Evolutionary conservation across 2,329 filamentous ascomycete species (phyloP), one percentile per base, ranked within the genome.

Genomic region (Aspergillus tubingensis): DNA sequence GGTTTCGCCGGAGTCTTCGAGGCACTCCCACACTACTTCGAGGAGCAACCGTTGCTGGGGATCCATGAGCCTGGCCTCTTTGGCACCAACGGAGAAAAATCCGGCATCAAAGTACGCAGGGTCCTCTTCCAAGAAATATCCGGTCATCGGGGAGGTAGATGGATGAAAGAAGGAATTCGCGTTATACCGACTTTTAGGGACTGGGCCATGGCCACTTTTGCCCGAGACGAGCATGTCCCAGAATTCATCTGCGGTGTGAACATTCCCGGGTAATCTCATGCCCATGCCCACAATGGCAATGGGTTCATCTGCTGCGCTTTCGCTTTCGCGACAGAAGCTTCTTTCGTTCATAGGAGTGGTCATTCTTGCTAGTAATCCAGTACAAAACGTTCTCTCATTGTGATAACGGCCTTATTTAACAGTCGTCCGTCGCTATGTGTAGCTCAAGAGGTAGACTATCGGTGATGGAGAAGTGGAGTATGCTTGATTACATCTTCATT

Each of bases 31-130:
- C 2, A 67, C 60, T 5, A 75, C 67, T 44, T 77, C 74, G 1
- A 76, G 58, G 36, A 76, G 52, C 7, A 67, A 61, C 2, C 71
- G 64, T 54, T 76, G 74, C 50, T 76, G 72, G 1, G 75, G 75
- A 49, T 77, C 75, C 15, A 70, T 30, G 49, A 13, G 10, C 30
- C 72, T 67, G 4, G 67, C 62, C 10, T 23, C 47, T 49, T 19
- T 25, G 25, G 25, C 47, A 7, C 47, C 5, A 2, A 30, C 3
- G 6, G 47, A 49, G 43, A 71, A 76, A 50, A 74, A 72, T 0
- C 61, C 50, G 5, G 60, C 54, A 43, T 76, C 74, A 6, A 72
- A 62, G 7, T 13, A n/a, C 2, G 23, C 55, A 1, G 70, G 60
- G 47, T 76, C 49, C 15, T 75, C 68, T 4, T 74, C 57, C 0